phyloP scores from a whole-genome alignment of 805 yeast species.

The Saccharomycopsis guyanensis region DNA sequence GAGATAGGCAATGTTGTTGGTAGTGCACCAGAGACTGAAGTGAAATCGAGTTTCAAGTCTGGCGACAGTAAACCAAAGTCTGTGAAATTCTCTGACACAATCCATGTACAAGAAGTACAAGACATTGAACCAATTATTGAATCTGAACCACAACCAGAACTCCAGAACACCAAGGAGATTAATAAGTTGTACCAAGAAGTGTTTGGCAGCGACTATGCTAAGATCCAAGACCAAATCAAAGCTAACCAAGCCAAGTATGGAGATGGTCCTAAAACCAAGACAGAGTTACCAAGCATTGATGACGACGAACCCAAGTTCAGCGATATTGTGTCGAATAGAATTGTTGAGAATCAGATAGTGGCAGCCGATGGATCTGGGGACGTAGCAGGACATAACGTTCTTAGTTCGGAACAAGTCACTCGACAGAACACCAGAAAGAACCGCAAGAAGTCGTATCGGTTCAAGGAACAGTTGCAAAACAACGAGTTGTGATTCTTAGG shows the following conservation, averaged over 20 bases:
- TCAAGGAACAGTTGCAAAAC: conserved; percentile 7
- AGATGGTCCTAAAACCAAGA: not conserved
- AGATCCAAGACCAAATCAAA: conserved; percentile 12
- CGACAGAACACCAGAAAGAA: conserved; percentile 16
- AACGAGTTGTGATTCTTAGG: conserved; percentile 10
- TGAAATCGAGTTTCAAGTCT: not conserved
- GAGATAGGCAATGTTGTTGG: not conserved
- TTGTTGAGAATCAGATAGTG: conserved; percentile 9
- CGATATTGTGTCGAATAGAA: conserved; percentile 15
- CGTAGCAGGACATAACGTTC: not conserved
- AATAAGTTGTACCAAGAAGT: conserved; percentile 18
- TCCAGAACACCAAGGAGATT: conserved; percentile 2
- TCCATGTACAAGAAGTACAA: conserved; percentile 8
- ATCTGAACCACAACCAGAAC: not conserved
- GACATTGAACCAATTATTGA: conserved; percentile 3
- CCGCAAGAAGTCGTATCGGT: conserved; percentile 5
- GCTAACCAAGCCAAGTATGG: conserved; percentile 10
- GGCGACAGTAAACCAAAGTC: conserved; percentile 4
- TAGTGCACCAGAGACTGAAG: not conserved
- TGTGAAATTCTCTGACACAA: conserved; percentile 15
- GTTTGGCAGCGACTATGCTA: conserved; percentile 17
- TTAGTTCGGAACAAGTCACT: not conserved
- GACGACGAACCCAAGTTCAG: conserved; percentile 10
- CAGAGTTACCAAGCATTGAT: not conserved
- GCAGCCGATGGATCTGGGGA: not conserved